phyloP scores from a whole-genome alignment of 2,329 filamentous ascomycete species.

The Macroventuria anomochaeta region DNA sequence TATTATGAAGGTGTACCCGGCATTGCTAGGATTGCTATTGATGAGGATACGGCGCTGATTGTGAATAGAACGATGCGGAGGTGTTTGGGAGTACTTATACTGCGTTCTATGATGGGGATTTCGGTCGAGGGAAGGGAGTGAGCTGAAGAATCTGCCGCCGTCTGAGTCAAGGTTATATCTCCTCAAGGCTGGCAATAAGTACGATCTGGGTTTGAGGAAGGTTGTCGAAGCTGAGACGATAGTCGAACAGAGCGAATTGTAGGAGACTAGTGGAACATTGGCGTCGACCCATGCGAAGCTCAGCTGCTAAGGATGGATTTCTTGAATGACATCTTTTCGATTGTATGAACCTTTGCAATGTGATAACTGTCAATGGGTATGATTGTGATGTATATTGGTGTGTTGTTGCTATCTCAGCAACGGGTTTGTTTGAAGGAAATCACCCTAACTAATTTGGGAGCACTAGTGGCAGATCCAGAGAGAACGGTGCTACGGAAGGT shows the following conservation, averaged over 20 bases:
- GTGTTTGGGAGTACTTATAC: slow-evolving; percentile 37
- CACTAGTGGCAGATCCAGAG: no score
- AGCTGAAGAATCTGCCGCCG: slow-evolving; percentile 22
- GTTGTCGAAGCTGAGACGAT: slow-evolving; percentile 11
- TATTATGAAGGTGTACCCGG: slow-evolving; percentile 27
- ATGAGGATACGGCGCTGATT: slow-evolving; percentile 35
- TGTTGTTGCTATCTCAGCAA: no score
- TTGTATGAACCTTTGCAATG: not conserved
- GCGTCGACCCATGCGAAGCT: not conserved
- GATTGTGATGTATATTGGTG: no score
- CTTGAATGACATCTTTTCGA: not conserved
- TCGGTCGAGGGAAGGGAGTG: slow-evolving; percentile 35
- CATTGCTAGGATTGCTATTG: slow-evolving; percentile 32
- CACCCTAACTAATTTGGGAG: no score
- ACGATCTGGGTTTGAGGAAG: slow-evolving; percentile 26
- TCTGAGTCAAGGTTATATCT: slow-evolving; percentile 31
- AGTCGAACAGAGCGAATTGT: slow-evolving; percentile 8
- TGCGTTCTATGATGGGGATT: slow-evolving; percentile 35
- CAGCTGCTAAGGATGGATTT: no score
- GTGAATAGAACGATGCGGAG: slow-evolving; percentile 31
- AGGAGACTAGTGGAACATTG: not conserved
- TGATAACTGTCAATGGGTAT: no score
- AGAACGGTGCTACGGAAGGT: no score
- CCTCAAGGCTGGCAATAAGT: slow-evolving; percentile 27
- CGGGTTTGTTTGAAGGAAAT: no score